Evolutionary conservation across 148 eudicot species (phyloP).

Genomic region (Spergularia bocconei): DNA sequence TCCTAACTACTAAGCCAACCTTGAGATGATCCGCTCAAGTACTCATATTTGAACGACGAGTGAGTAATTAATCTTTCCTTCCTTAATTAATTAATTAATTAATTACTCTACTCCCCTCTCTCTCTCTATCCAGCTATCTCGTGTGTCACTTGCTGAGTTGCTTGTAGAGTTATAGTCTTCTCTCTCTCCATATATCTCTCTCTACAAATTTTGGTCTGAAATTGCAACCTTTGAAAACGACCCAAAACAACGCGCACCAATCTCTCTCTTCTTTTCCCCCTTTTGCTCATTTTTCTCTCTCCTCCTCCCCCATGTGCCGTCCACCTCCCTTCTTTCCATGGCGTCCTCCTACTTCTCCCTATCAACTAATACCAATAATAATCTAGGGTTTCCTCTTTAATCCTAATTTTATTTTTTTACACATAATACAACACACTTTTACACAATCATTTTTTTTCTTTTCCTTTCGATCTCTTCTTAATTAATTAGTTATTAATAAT

Average conservation of each 20-base stretch:
- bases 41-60: too few relatives aligned
- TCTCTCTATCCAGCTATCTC: too few relatives aligned
- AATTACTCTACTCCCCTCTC: too few relatives aligned
- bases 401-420: neutral
- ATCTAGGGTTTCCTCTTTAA: constrained; percentile 40
- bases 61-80: too few relatives aligned
- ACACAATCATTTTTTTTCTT: neutral
- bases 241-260: constrained; percentile 38
- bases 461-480: neutral
- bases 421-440: neutral
- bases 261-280: constrained; percentile 9
- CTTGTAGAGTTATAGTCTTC: neutral
- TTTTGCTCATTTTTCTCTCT: neutral
- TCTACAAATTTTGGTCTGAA: constrained; percentile 25
- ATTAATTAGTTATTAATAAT: too few relatives aligned
- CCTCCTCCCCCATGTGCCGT: constrained; percentile 30
- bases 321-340: constrained; percentile 23
- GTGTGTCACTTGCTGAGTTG: neutral
- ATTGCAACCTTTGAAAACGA: constrained; percentile 42
- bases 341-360: constrained; percentile 3
- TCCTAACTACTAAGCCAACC: too few relatives aligned
- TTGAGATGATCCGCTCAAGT: too few relatives aligned
- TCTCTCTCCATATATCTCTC: neutral
- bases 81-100: too few relatives aligned
- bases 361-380: neutral